Percentiles rank a stretch among this genome's conserved stretches.
These are phyloP conservation scores for Lactarius psammicola DNA, from an alignment of 768 basidiomycete species.

Conservation along the genomic window DNA sequence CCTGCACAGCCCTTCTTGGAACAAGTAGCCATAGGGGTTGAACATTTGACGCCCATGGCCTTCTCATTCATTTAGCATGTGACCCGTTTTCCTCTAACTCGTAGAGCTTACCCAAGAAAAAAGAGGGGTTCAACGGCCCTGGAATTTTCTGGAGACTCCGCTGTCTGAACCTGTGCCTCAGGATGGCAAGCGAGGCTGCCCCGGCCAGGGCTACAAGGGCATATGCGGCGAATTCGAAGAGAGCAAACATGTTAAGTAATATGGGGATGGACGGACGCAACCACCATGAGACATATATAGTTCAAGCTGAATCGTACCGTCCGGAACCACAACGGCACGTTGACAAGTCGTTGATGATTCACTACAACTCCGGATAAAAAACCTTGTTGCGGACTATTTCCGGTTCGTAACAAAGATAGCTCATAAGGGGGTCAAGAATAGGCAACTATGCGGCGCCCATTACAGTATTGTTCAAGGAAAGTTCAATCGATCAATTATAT, in stretches of 20 bases:
- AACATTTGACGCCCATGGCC: neutral
- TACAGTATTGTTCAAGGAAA: no score
- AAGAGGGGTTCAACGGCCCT: neutral
- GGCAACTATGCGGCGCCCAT: no score
- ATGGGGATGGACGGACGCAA: neutral
- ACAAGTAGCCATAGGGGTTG: neutral
- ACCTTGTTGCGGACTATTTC: no score
- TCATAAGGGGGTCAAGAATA: no score
- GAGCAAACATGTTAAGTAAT: neutral
- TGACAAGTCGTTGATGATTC: neutral
- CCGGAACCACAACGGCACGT: neutral
- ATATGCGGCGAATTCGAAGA: neutral
- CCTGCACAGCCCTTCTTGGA: neutral
- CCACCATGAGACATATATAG: neutral
- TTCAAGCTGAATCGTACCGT: neutral
- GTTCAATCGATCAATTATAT: no score
- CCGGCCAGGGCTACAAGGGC: neutral
- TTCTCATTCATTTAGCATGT: neutral
- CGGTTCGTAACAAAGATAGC: no score
- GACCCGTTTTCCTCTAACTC: neutral
- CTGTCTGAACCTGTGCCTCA: neutral
- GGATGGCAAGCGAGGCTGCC: neutral
- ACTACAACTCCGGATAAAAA: no score
- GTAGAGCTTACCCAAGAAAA: neutral
- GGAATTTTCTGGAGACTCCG: neutral